Evolutionary conservation across 208 protist species (phyloP), one percentile per base, ranked within the genome.

Genomic region (Trypanosoma brucei): DNA sequence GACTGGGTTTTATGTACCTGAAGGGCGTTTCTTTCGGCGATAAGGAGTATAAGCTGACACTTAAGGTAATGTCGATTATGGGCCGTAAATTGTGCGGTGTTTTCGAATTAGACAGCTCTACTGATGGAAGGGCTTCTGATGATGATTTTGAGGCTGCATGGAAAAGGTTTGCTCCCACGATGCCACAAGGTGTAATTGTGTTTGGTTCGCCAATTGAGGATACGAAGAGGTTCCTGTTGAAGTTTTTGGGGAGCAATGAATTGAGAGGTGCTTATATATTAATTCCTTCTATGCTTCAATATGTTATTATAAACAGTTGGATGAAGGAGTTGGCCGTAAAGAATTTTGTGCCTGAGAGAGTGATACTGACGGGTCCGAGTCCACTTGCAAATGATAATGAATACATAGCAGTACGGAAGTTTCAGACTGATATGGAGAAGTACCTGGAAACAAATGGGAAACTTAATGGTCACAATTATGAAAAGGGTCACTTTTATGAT

Each of bases 1-100:
- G 62, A 39, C 62, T 68, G 6, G 62, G 62, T 6, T 85, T 84
- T 54, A 88, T 85, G 79, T 80, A 81, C 68, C 64, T 85, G 54
- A 57, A 55, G 6, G 62, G 54, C n/a, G 49, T 75, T 0, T 7
- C 76, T 78, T 54, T 76, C 76, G n/a, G n/a, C 39, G 71, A 81
- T 2, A 31, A 5, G 22, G 73, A 76, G 59, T 76, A 72, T 54
- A 51, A 50, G 4, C 49, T 11, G 46, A 45, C 62, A 11, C 7
- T 45, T 13, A 62, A 42, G 0, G 46, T 56, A 4, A 56, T 72
- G 45, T 37, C 8, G 39, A 30, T 51, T 33, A 72, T 63, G 40
- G 58, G 58, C 5, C 38, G 34, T 31, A 8, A 53, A 2, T 14
- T 62, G 8, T 53, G 44, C 34, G 45, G 58, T 38, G 33, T 33